Percentiles rank a stretch among this genome's conserved stretches.
phyloP scores from a whole-genome alignment of 495 filamentous ascomycete species.

The Gamarada debralockiae region DNA sequence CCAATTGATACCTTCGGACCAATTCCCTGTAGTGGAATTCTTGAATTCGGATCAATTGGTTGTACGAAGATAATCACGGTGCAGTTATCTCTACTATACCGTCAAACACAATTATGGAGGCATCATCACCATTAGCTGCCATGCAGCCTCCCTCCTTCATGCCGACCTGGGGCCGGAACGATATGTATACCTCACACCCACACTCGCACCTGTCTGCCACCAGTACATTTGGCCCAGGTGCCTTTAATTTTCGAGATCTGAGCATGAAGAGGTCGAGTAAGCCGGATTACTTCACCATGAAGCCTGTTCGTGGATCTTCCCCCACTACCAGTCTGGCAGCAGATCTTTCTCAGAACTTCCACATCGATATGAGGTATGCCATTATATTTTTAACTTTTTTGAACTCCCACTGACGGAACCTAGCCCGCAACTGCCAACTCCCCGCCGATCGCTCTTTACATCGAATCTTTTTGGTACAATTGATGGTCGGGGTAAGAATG shows the following conservation, averaged over 20 bases:
- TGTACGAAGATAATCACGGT: not conserved
- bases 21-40: conserved; percentile 15
- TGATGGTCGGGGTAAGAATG: conserved; percentile 65
- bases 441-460: conserved; percentile 89
- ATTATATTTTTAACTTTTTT: not conserved
- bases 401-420: conserved; percentile 5
- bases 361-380: conserved; percentile 74
- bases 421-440: conserved; percentile 89
- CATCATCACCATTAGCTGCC: conserved; percentile 89
- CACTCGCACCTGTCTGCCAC: conserved; percentile 44
- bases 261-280: conserved; percentile 57
- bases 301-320: conserved; percentile 76
- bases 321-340: conserved; percentile 86
- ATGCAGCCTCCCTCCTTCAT: conserved; percentile 76
- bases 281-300: conserved; percentile 73
- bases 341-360: conserved; percentile 95
- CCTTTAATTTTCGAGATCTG: conserved; percentile 67
- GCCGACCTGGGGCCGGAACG: conserved; percentile 38
- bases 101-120: conserved; percentile 60
- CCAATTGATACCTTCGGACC: conserved; percentile 17
- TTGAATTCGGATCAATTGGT: conserved; percentile 10
- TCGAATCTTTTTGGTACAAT: conserved; percentile 64
- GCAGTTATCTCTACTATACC: conserved; percentile 13
- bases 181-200: conserved; percentile 43
- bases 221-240: conserved; percentile 55